Conservation (phyloP, 1,139 yeast species). For the Blastobotrys proliferans region DNA sequence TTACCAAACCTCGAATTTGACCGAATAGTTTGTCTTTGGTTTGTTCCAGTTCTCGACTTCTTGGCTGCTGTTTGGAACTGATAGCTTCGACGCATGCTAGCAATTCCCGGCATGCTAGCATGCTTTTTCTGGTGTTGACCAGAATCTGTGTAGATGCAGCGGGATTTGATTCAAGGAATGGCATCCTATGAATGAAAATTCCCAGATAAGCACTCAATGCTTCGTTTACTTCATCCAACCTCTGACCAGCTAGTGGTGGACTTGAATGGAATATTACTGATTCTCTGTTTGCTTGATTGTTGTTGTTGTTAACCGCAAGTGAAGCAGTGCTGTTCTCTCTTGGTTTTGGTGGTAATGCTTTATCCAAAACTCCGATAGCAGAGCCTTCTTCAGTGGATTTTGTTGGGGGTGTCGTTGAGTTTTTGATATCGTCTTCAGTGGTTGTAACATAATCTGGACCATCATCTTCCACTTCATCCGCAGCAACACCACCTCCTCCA, state of each 20-base stretch:
- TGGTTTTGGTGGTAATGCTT: not conserved
- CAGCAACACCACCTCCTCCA: not conserved
- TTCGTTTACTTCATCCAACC: slow-evolving; percentile 72
- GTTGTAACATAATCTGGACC: slow-evolving; percentile 10
- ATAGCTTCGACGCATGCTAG: slow-evolving; percentile 37
- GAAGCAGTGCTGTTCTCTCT: slow-evolving; percentile 1
- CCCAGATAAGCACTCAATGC: slow-evolving; percentile 69
- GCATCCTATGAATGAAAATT: slow-evolving; percentile 34
- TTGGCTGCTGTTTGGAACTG: slow-evolving; percentile 28
- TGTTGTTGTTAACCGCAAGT: slow-evolving; percentile 3
- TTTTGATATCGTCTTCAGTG: not conserved
- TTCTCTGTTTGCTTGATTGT: slow-evolving; percentile 25
- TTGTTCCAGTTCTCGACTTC: slow-evolving; percentile 33
- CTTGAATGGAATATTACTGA: slow-evolving; percentile 32
- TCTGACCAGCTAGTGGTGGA: slow-evolving; percentile 66
- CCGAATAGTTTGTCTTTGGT: slow-evolving; percentile 37
- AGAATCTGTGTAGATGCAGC: slow-evolving; percentile 36
- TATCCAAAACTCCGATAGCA: not conserved
- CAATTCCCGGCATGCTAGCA: slow-evolving; percentile 41
- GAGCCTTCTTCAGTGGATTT: not conserved
- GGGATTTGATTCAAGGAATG: slow-evolving; percentile 30
- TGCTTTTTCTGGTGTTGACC: slow-evolving; percentile 38
- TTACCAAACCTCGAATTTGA: slow-evolving; percentile 33
- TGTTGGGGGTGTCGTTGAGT: not conserved
- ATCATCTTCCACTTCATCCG: slow-evolving; percentile 18